Base-by-base conservation (phyloP, 805 yeast genomes). In the Nakazawaea sp. region DNA sequence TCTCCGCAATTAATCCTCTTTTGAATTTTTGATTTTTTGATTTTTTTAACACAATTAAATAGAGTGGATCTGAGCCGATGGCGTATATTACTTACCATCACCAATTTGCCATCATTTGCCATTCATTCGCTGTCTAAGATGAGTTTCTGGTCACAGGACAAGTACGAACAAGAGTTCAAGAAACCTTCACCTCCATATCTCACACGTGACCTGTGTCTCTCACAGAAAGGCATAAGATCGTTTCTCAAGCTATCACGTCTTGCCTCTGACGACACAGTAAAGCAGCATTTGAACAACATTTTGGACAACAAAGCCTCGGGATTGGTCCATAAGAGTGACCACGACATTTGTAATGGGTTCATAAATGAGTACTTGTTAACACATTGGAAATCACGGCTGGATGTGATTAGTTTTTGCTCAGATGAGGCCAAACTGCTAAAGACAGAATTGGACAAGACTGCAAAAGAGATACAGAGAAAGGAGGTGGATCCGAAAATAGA, bases 181-280 rank as follows among this genome's bases (percentile, higher is more conserved):
- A 50, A 46, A 32, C 59, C 55, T 30, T 45, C 8, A 0, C 42
- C 43, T 1, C 69, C 68, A 7, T 15, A 23, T 2, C 41, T 59
- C 2, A 32, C 35, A 2, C 48, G 52, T 15, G 50, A 49, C 9
- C 44, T 55, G 3, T 67, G 73, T 40, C 43, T 57, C 3, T 45
- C 53, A 1, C 57, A 58, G 5, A 54, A 53, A 32, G 61, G 66
- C 0, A 46, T 67, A 4, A 43, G 63, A 21, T 46, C 57, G 3
- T 67, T 67, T 38, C 43, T 67, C 17, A 47, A 52, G 16, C 41
- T 58, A 1, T 63, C 70, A 3, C 48, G 73, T 42, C 43, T 43
- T 25, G 44, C 55, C 4, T 48, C 62, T 9, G 81, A 75, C 44
- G 80, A 74, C 47, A 65, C 63, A 4, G 47, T 74, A 0, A 60